These are phyloP conservation scores for Arthrobotrys conoides DNA, from an alignment of 2,329 filamentous ascomycete genomes.

Conservation along the genomic window DNA sequence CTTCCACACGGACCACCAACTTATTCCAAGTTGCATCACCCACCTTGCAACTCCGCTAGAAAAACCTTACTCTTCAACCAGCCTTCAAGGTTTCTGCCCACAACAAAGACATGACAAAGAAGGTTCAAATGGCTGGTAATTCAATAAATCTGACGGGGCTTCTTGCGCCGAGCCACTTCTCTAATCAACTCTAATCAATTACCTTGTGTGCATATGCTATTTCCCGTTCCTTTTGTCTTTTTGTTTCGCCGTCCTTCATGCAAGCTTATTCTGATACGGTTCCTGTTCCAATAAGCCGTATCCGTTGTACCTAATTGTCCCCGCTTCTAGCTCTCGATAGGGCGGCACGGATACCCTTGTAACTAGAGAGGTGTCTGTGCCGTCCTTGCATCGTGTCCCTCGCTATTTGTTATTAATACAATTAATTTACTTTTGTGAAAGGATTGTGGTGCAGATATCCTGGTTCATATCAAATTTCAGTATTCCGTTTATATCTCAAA, in stretches of 20 bases:
- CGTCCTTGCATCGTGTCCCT: slow-evolving; percentile 45
- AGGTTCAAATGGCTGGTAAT: background rate
- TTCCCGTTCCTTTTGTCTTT: background rate
- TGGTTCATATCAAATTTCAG: slow-evolving; percentile 8
- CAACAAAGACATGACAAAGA: background rate
- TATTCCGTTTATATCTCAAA: slow-evolving; percentile 33
- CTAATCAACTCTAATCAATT: background rate
- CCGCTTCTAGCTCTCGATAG: slow-evolving; percentile 2
- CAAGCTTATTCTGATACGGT: background rate
- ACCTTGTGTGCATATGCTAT: background rate
- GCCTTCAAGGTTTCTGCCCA: background rate
- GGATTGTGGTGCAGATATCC: slow-evolving; percentile 6
- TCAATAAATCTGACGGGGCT: background rate
- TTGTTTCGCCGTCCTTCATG: background rate
- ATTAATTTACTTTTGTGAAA: slow-evolving; percentile 21
- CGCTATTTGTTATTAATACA: slow-evolving; percentile 17
- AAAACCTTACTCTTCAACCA: background rate
- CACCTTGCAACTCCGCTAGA: slow-evolving; percentile 15
- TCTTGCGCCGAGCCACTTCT: background rate
- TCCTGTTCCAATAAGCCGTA: background rate
- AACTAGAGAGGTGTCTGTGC: slow-evolving; percentile 33
- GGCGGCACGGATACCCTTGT: slow-evolving; percentile 36
- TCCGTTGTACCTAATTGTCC: slow-evolving; percentile 6
- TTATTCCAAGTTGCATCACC: background rate
- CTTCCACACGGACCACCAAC: slow-evolving; percentile 38